Base-by-base conservation (phyloP, 2,329 filamentous ascomycete genomes). In the Pseudopithomyces maydicus region DNA sequence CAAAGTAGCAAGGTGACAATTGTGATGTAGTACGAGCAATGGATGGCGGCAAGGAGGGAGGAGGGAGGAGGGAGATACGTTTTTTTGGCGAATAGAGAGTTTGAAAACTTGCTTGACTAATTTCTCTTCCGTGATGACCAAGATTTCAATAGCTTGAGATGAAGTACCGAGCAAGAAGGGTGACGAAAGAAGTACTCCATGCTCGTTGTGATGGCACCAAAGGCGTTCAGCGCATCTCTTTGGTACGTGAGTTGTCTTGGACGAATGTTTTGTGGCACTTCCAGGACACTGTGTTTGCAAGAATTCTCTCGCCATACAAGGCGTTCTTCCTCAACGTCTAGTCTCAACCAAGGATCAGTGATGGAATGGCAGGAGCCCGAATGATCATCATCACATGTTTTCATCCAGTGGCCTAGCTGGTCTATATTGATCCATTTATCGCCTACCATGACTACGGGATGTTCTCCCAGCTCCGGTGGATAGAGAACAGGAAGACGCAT, bases 171-270 rank as follows among this genome's bases (percentile, higher is more conserved):
- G n/a, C n/a, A n/a, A n/a, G n/a, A n/a, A n/a, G n/a, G n/a, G n/a
- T n/a, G n/a, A n/a, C n/a, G n/a, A n/a, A n/a, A n/a, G n/a, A n/a
- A n/a, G n/a, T n/a, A n/a, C n/a, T n/a, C 20, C 15, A 59, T 33
- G 17, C 36, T 48, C 2, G 41, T 45, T 10, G 46, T 26, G 8
- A 62, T 52, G 8, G 56, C 58, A 3, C 33, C 17, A 38, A 64
- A 64, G 3, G 61, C 61, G 3, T 29, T 33, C 20, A 57, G 41
- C 8, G 35, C 51, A 48, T 62, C 61, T 14, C 57, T 56, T 10
- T 36, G 44, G 50, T 54, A 59, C 8, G 56, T 50, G 15, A 64
- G 41, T n/a, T 58, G 15, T 57, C 54, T 11, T 19, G 19, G 17
- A 35, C 36, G 14, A 20, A 22, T 12, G 42, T 32, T 11, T n/a